These are phyloP conservation scores for Capronia coronata DNA, from an alignment of 2,329 filamentous ascomycete species.

Conservation along the genomic window DNA sequence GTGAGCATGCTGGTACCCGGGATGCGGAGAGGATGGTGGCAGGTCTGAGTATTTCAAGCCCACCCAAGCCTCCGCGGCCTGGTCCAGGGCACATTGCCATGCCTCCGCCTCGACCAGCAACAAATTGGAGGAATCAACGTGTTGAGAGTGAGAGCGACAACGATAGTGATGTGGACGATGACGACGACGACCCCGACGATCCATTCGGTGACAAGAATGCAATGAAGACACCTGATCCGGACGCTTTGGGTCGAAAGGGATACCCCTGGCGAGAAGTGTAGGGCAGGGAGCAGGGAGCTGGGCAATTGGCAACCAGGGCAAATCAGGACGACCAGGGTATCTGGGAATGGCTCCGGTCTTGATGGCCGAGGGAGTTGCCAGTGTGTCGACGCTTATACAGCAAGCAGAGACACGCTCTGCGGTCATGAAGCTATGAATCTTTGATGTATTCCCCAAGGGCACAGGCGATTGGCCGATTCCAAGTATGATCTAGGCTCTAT, in stretches of 20 bases:
- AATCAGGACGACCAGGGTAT: too few relatives aligned
- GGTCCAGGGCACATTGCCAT: slow-evolving; percentile 15
- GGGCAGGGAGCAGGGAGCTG: too few relatives aligned
- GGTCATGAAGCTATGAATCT: slow-evolving; percentile 16
- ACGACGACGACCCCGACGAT: slow-evolving; percentile 75
- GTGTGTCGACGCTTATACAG: too few relatives aligned
- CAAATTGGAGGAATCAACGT: slow-evolving; percentile 30
- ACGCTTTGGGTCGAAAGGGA: slow-evolving; percentile 18
- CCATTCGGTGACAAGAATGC: slow-evolving; percentile 82
- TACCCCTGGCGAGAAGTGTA: slow-evolving; percentile 25
- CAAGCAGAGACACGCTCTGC: neutral
- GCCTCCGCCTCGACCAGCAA: slow-evolving; percentile 16
- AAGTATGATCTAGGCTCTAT: too few relatives aligned
- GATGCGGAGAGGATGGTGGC: slow-evolving; percentile 40
- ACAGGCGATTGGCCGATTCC: too few relatives aligned
- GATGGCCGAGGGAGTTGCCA: too few relatives aligned
- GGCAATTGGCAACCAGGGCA: too few relatives aligned
- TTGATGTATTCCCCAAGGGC: slow-evolving; percentile 1
- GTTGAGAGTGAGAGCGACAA: slow-evolving; percentile 52
- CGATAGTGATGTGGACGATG: slow-evolving; percentile 52
- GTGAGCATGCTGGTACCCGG: slow-evolving; percentile 24
- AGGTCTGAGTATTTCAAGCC: slow-evolving; percentile 41
- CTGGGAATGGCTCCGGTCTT: too few relatives aligned
- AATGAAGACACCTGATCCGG: slow-evolving; percentile 47
- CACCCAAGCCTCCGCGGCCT: slow-evolving; percentile 43